Conservation (phyloP, 1,139 yeast genomes). For the Kodamaea plutei region DNA sequence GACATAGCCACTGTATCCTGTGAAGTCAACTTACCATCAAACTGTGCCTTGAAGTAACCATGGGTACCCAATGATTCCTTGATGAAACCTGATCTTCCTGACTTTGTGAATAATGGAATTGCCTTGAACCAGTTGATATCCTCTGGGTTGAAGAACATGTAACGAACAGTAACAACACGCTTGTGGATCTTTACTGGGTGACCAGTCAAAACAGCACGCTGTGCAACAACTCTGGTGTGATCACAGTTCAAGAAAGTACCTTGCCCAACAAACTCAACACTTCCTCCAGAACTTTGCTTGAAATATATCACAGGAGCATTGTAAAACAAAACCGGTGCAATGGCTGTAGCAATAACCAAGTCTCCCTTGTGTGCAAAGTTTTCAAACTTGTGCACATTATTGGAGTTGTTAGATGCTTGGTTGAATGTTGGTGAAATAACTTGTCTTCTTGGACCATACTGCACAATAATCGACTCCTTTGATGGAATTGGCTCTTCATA, state of each 20-base stretch:
- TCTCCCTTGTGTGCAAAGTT: conserved; percentile 78
- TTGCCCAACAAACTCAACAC: conserved; percentile 72
- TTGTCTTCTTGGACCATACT: conserved; percentile 90
- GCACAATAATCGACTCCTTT: conserved; percentile 74
- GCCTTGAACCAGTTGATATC: conserved; percentile 90
- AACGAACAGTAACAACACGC: conserved; percentile 84
- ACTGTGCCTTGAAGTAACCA: conserved; percentile 94
- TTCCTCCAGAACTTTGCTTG: conserved; percentile 43
- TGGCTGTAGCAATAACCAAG: conserved; percentile 73
- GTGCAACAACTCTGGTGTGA: conserved; percentile 78
- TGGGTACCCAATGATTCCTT: conserved; percentile 97
- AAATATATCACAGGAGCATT: conserved; percentile 78
- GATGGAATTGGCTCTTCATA: conserved; percentile 80
- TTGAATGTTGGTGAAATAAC: conserved; percentile 82
- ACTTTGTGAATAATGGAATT: conserved; percentile 86
- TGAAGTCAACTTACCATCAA: conserved; percentile 85
- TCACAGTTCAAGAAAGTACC: conserved; percentile 90
- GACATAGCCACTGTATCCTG: conserved; percentile 96
- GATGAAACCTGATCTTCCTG: conserved; percentile 90
- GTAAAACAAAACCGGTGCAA: conserved; percentile 85
- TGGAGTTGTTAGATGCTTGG: conserved; percentile 69
- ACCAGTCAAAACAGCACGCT: conserved; percentile 87
- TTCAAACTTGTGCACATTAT: conserved; percentile 85
- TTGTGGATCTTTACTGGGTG: conserved; percentile 95
- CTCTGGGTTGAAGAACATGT: conserved; percentile 93